phyloP scores from a whole-genome alignment of 2,329 filamentous ascomycete genomes.

The Paecilomyces niveus region DNA sequence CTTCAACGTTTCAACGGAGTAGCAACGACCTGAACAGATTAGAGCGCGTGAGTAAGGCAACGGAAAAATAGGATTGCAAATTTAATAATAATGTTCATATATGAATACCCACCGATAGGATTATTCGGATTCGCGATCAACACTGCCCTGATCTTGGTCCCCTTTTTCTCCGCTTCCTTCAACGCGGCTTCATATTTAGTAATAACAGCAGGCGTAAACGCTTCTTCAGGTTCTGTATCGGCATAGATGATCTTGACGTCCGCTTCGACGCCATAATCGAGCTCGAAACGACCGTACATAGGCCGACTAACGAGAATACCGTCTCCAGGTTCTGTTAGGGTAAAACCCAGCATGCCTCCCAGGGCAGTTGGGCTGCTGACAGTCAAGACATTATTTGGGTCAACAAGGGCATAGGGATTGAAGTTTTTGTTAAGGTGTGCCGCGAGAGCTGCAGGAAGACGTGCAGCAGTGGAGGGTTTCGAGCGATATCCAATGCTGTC shows the following conservation, averaged over 20 bases:
- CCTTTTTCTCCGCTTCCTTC: conserved; percentile 18
- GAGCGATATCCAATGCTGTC: conserved; percentile 36
- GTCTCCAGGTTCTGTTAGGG: conserved; percentile 38
- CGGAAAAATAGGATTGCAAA: background rate
- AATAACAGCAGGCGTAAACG: conserved; percentile 27
- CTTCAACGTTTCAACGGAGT: conserved; percentile 33
- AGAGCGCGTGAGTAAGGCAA: conserved; percentile 15
- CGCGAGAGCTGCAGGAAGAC: conserved; percentile 35
- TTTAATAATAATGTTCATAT: conserved; percentile 33
- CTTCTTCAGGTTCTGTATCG: conserved; percentile 29
- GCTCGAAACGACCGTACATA: conserved; percentile 43
- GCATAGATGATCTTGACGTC: conserved; percentile 33
- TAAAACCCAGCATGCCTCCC: conserved; percentile 37
- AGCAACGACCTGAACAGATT: conserved; percentile 44
- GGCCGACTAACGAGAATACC: conserved; percentile 41
- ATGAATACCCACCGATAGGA: conserved; percentile 33
- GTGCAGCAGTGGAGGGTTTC: conserved; percentile 28
- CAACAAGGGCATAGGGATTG: conserved; percentile 24
- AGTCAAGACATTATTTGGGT: conserved; percentile 31
- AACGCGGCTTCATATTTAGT: conserved; percentile 33
- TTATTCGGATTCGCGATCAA: conserved; percentile 41
- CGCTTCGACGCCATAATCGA: conserved; percentile 42
- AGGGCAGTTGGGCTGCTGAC: conserved; percentile 37
- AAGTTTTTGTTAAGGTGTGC: conserved; percentile 38
- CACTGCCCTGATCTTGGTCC: conserved; percentile 32